phyloP scores from a whole-genome alignment of 78 protist species.

The slime mould (Dictyostelium discoideum) region DNA sequence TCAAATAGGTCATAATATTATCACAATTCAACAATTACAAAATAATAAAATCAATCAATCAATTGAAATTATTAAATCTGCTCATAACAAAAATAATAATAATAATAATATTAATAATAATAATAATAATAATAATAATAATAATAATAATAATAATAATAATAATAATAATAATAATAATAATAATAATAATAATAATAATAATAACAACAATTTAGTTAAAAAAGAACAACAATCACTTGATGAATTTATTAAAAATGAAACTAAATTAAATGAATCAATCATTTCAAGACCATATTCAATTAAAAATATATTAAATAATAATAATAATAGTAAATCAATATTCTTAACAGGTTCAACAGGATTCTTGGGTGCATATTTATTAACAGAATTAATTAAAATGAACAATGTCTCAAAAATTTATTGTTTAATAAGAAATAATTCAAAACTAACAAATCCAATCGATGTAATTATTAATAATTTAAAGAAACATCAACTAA shows the following conservation, averaged over 20 bases:
- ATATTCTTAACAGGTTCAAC: constrained; percentile 49
- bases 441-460: not conserved
- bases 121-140: too few relatives aligned
- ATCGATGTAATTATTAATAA: not conserved
- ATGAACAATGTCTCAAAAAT: not conserved
- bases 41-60: not conserved
- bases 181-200: too few relatives aligned
- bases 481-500: not conserved
- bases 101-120: too few relatives aligned
- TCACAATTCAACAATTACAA: constrained; percentile 9
- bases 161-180: too few relatives aligned
- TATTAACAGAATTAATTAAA: constrained; percentile 9
- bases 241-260: not conserved
- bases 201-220: too few relatives aligned
- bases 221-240: not conserved
- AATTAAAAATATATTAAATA: not conserved
- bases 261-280: not conserved
- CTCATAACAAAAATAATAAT: not conserved
- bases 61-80: not conserved
- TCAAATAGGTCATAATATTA: not conserved
- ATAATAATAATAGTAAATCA: not conserved
- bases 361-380: constrained; percentile 43
- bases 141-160: too few relatives aligned
- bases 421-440: constrained; percentile 40
- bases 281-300: not conserved